Evolutionary conservation across 2,329 filamentous ascomycete species (phyloP).

Genomic region (Aspergillus udagawae): DNA sequence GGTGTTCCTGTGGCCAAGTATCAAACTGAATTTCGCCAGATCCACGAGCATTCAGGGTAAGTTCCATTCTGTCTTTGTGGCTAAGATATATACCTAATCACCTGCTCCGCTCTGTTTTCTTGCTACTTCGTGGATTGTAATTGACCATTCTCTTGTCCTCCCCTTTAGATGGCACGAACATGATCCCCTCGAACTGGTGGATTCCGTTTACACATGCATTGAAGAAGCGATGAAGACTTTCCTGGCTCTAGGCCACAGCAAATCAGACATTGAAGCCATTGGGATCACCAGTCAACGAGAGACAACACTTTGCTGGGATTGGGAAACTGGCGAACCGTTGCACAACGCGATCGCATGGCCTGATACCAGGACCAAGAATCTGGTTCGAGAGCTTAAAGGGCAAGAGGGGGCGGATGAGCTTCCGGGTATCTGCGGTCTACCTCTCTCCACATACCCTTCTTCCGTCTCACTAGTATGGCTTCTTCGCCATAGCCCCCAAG

Average conservation of each 20-base stretch:
- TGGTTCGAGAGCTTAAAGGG: slow-evolving; percentile 73
- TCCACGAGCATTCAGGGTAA: slow-evolving; percentile 80
- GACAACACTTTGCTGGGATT: slow-evolving; percentile 82
- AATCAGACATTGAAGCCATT: slow-evolving; percentile 67
- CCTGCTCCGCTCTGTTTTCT: neutral
- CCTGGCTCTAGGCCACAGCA: slow-evolving; percentile 62
- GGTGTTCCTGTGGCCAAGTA: slow-evolving; percentile 77
- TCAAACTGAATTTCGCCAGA: slow-evolving; percentile 81
- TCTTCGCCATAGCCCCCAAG: slow-evolving; percentile 64
- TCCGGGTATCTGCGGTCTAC: slow-evolving; percentile 69
- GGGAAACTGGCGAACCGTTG: slow-evolving; percentile 71
- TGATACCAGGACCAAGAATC: slow-evolving; percentile 71
- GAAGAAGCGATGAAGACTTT: slow-evolving; percentile 71
- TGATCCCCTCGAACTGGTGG: slow-evolving; percentile 71
- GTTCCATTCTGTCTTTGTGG: slow-evolving; percentile 28
- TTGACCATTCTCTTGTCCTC: slow-evolving; percentile 7
- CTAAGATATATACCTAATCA: neutral
- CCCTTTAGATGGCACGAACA: slow-evolving; percentile 77
- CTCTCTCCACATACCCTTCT: slow-evolving; percentile 83
- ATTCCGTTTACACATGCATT: slow-evolving; percentile 74
- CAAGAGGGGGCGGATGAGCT: slow-evolving; percentile 66
- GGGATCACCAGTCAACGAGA: slow-evolving; percentile 91
- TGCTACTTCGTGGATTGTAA: neutral
- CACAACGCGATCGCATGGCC: slow-evolving; percentile 88
- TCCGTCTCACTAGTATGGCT: slow-evolving; percentile 83